Conservation (phyloP, 805 yeast species). For the Pichia kluyveri region DNA sequence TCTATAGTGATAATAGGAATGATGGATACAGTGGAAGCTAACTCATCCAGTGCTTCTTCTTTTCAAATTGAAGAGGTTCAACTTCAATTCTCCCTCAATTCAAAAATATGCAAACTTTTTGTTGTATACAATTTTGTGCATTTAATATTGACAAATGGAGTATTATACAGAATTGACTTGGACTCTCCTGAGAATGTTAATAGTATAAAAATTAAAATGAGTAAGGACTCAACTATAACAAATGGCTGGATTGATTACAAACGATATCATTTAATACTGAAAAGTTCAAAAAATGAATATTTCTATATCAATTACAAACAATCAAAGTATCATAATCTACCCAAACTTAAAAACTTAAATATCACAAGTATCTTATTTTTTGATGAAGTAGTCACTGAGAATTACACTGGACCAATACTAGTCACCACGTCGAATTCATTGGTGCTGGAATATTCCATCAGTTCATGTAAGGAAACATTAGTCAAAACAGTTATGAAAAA, state of each 20-base stretch:
- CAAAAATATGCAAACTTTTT: conserved; percentile 37
- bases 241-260: conserved; percentile 39
- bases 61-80: conserved; percentile 26
- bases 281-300: conserved; percentile 38
- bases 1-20: neutral
- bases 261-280: conserved; percentile 43
- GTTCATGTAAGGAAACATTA: conserved; percentile 34
- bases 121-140: conserved; percentile 49
- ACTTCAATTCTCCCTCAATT: conserved; percentile 23
- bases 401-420: conserved; percentile 37
- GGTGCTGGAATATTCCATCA: conserved; percentile 38
- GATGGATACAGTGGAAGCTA: conserved; percentile 15
- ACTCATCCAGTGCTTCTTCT: conserved; percentile 4
- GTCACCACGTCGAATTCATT: conserved; percentile 41
- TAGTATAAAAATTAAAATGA: conserved; percentile 24
- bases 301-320: conserved; percentile 38
- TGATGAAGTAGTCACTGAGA: conserved; percentile 17
- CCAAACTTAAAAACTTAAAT: conserved; percentile 37
- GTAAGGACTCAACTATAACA: conserved; percentile 18
- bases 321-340: conserved; percentile 31
- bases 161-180: conserved; percentile 56
- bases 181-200: conserved; percentile 55
- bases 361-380: conserved; percentile 35
- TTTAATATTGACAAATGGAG: conserved; percentile 42
- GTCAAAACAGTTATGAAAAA: conserved; percentile 33